Base-by-base conservation (phyloP, 2,329 filamentous ascomycete species). In the Monosporascus sp. region DNA sequence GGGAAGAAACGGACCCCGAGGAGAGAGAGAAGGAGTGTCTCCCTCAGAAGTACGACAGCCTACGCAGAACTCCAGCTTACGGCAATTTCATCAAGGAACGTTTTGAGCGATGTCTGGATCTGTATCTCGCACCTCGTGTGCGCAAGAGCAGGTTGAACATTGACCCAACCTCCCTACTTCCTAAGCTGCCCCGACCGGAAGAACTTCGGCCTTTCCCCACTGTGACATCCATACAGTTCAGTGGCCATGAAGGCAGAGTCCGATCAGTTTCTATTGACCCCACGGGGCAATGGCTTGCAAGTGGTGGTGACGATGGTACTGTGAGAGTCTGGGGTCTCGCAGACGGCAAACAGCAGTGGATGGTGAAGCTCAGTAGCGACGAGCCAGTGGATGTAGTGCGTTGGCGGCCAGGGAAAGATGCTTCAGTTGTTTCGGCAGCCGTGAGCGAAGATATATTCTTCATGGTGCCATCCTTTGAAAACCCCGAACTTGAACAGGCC, bases 201-300 rank as follows among this genome's bases (percentile, higher is more conserved):
- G 93, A 99, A 65, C 79, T 99, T 53, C 90, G 90, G 65, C 94
- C 94, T 2, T 99, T 97, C 78, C 94, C 94, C 15, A 96, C 92
- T 0, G 85, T 90, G 8, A 93, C 89, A 62, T 88, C 92, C 45
- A 90, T 90, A 6, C 81, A 96, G 14, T 97, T 94, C 77, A 79
- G 84, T 57, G 93, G 93, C 11, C 94, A 99, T 66, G 84, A 90
- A 57, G 93, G 93, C 17, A 85, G 91, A 51, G 92, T 99, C 37
- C 85, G 94, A 49, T 88, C 87, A 49, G 81, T 96, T 15, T 81
- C 89, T 7, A 84, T 97, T 58, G 93, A 96, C 68, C 91, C 94
- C 2, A 85, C 86, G 41, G 91, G 94, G 43, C 79, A 87, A 55
- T 97, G 86, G 79, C 75, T 97, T 54, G 94, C 94, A 2, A 96